Evolutionary conservation across 2,329 filamentous ascomycete species (phyloP).

Genomic region (Periconia sp.): DNA sequence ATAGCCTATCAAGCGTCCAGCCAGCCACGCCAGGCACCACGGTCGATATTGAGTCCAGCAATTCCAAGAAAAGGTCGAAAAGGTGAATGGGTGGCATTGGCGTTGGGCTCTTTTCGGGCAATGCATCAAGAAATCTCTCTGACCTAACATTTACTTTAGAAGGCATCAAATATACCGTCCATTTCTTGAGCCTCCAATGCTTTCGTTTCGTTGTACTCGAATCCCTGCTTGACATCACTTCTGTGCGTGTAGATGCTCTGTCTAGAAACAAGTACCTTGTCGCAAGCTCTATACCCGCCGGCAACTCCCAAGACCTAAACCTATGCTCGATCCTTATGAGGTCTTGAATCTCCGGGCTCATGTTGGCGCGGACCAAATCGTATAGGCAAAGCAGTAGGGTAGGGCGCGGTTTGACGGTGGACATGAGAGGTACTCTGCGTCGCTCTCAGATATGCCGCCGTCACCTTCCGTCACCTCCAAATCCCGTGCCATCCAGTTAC

Average conservation of each 20-base stretch:
- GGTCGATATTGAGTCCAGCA: conserved; percentile 1
- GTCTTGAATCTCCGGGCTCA: background rate
- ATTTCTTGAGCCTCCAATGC: background rate
- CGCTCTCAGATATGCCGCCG: background rate
- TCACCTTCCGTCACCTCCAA: conserved; percentile 1
- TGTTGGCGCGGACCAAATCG: background rate
- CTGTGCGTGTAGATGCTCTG: background rate
- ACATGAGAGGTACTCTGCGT: background rate
- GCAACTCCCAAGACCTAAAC: background rate
- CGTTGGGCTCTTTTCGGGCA: background rate
- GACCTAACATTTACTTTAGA: conserved; percentile 1
- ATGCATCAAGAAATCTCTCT: conserved; percentile 1
- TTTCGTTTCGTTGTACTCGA: conserved; percentile 1
- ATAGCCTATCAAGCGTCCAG: conserved; percentile 3
- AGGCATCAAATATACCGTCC: background rate
- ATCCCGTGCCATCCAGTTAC: conserved; percentile 5
- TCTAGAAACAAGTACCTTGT: background rate
- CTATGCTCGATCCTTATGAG: background rate
- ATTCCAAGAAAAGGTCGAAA: conserved; percentile 1
- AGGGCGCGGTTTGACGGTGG: background rate
- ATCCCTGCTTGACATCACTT: conserved; percentile 1
- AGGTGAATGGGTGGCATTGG: background rate
- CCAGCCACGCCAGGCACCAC: conserved; percentile 2
- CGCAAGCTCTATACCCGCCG: background rate
- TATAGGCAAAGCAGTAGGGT: background rate